Conservation (phyloP, 2,329 filamentous ascomycete genomes). For the Penicillium sp. region DNA sequence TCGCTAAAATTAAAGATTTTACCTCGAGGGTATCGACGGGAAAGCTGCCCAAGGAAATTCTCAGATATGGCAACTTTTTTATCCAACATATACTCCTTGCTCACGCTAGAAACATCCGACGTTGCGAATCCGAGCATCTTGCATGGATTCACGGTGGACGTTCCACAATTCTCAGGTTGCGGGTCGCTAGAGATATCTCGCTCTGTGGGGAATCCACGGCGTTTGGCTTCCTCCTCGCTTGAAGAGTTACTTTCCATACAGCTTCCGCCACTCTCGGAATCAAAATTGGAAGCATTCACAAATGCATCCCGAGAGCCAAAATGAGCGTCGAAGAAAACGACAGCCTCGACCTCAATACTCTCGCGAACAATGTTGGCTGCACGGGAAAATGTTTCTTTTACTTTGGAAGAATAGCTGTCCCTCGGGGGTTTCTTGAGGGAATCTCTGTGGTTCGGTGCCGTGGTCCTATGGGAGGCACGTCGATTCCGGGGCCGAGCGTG, state of each 20-base stretch:
- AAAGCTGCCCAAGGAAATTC: conserved; percentile 42
- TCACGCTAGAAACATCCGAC: conserved; percentile 26
- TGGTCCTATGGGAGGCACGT: background rate
- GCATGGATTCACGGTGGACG: conserved; percentile 3
- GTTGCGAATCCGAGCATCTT: conserved; percentile 14
- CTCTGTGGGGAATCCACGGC: background rate
- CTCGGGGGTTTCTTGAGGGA: conserved; percentile 4
- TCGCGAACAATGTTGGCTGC: conserved; percentile 46
- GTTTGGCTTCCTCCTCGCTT: conserved; percentile 6
- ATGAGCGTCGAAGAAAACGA: conserved; percentile 28
- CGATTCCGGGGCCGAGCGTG: background rate
- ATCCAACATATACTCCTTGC: conserved; percentile 10
- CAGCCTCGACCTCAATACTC: conserved; percentile 40
- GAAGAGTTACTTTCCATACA: conserved; percentile 12
- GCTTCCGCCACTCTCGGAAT: conserved; percentile 4
- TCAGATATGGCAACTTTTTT: conserved; percentile 36
- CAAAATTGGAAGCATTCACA: conserved; percentile 1
- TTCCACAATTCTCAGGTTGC: background rate
- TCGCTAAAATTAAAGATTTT: conserved; percentile 49
- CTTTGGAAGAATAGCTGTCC: conserved; percentile 2
- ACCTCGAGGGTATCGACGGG: conserved; percentile 49
- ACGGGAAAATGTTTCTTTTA: conserved; percentile 38
- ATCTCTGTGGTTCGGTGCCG: background rate
- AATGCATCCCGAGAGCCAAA: conserved; percentile 8
- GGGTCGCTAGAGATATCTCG: background rate